A percentile compares a stretch with the other conserved stretches of the same genome.
These are phyloP conservation scores for Talaromyces thailandensis DNA, from an alignment of 495 filamentous ascomycete genomes.

Conservation along the genomic window DNA sequence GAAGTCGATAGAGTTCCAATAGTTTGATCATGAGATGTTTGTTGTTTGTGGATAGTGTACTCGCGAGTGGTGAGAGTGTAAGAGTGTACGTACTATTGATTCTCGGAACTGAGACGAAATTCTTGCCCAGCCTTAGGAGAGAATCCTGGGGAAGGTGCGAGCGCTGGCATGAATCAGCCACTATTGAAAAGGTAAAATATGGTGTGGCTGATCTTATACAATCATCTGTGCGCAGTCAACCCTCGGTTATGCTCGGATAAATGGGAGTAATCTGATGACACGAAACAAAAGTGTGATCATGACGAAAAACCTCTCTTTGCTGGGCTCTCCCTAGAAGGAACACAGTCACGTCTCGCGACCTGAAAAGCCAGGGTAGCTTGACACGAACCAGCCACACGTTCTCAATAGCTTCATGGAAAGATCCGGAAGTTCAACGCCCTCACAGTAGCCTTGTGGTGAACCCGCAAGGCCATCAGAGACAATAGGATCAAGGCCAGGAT, in stretches of 20 bases:
- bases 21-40: background rate
- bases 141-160: background rate
- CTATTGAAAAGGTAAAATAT: background rate
- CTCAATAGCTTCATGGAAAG: background rate
- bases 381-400: background rate
- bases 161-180: background rate
- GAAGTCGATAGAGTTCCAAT: background rate
- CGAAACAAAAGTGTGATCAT: background rate
- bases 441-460: background rate
- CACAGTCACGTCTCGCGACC: background rate
- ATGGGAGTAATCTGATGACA: background rate
- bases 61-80: background rate
- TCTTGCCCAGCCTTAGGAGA: background rate
- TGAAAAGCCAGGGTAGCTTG: background rate
- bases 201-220: background rate
- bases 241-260: background rate
- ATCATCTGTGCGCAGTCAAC: background rate
- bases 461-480: background rate
- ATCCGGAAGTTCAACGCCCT: background rate
- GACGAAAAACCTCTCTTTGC: background rate
- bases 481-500: background rate
- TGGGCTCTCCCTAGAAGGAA: background rate
- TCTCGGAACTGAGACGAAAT: background rate
- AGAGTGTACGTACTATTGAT: slow-evolving; percentile 1
- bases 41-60: background rate